Conservation (phyloP, 2,329 filamentous ascomycete genomes). For the Nigrospora osmanthi region DNA sequence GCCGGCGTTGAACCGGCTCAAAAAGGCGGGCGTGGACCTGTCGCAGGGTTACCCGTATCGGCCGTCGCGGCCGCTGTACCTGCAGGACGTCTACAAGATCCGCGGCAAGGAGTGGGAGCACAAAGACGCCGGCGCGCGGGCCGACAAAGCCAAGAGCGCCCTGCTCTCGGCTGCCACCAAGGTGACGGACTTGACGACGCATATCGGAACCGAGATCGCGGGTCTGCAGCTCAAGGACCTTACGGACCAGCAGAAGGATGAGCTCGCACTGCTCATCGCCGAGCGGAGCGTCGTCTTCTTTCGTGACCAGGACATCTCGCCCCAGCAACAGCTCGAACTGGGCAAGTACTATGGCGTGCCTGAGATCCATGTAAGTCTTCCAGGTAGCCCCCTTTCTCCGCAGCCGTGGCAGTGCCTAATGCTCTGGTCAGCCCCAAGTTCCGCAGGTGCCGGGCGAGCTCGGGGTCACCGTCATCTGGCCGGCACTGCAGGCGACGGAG, state of each 20-base stretch:
- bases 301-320: slow-evolving; percentile 52
- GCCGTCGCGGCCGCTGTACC: slow-evolving; percentile 56
- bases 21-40: slow-evolving; percentile 62
- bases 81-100: slow-evolving; percentile 63
- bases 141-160: slow-evolving; percentile 55
- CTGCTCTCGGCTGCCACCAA: slow-evolving; percentile 54
- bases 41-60: slow-evolving; percentile 66
- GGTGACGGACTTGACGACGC: slow-evolving; percentile 51
- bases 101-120: slow-evolving; percentile 47
- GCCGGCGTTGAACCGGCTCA: slow-evolving; percentile 47
- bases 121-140: slow-evolving; percentile 54
- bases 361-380: slow-evolving; percentile 61
- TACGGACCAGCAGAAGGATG: slow-evolving; percentile 50
- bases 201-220: slow-evolving; percentile 59
- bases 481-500: slow-evolving; percentile 57
- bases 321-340: slow-evolving; percentile 55
- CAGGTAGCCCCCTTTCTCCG: no score
- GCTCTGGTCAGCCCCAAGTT: slow-evolving; percentile 52
- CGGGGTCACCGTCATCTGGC: slow-evolving; percentile 64
- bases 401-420: no score
- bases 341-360: slow-evolving; percentile 58
- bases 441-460: slow-evolving; percentile 60
- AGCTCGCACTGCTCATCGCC: slow-evolving; percentile 54
- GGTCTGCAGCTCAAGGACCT: slow-evolving; percentile 57
- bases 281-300: slow-evolving; percentile 62